phyloP scores from a whole-genome alignment of 352 stramenopile species.

The Pythium pectinolyticum region DNA sequence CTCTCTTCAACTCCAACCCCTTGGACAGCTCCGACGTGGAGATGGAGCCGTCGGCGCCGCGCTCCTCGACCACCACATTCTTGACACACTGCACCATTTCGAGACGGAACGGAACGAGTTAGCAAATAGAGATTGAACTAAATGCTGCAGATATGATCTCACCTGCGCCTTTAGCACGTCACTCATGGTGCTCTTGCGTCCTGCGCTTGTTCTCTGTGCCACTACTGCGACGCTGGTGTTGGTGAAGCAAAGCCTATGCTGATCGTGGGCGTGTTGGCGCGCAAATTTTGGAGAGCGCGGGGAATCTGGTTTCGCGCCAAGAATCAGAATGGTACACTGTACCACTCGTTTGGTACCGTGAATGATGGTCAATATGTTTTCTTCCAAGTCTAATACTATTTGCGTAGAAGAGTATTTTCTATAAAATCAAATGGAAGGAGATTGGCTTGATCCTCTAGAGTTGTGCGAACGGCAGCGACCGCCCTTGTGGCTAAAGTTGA shows the following conservation, averaged over 20 bases:
- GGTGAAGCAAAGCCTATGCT: not conserved
- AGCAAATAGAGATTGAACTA: not conserved
- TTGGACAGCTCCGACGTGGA: constrained; percentile 37
- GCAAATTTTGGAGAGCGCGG: not conserved
- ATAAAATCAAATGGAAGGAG: too few relatives aligned
- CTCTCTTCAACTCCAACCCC: constrained; percentile 66
- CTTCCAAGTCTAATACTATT: constrained; percentile 11
- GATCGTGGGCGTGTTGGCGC: not conserved
- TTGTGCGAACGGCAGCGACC: constrained; percentile 30
- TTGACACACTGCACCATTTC: constrained; percentile 43
- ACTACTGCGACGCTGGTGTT: not conserved
- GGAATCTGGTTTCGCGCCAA: constrained; percentile 44
- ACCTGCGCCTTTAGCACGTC: constrained; percentile 16
- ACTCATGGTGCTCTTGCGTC: constrained; percentile 2
- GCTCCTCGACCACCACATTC: constrained; percentile 57
- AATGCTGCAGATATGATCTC: not conserved
- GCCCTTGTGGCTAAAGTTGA: constrained; percentile 28
- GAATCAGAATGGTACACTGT: constrained; percentile 33
- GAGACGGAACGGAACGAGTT: not conserved
- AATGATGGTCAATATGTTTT: constrained; percentile 1
- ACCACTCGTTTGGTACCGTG: constrained; percentile 15
- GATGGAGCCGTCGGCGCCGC: constrained; percentile 41
- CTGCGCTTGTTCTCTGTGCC: constrained; percentile 1
- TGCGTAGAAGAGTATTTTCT: too few relatives aligned
- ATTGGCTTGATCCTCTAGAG: not conserved